Evolutionary conservation across 1,284 basidiomycete genomes (phyloP).

Genomic region (Leccinum pachyderme): DNA sequence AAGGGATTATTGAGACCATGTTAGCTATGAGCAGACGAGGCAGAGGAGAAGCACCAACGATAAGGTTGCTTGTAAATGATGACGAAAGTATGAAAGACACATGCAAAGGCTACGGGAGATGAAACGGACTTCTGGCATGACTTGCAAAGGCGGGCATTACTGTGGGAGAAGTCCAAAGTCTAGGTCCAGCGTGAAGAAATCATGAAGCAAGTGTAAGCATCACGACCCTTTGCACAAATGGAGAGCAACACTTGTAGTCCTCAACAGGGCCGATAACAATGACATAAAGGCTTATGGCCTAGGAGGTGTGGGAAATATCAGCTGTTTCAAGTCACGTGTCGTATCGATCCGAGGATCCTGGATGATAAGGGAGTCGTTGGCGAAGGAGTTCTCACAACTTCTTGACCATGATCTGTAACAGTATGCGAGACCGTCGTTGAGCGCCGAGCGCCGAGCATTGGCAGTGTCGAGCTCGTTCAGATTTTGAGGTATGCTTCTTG

Average conservation of each 20-base stretch:
- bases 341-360: constrained; percentile 29
- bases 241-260: background rate
- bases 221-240: background rate
- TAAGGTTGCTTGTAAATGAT: background rate
- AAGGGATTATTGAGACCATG: constrained; percentile 1
- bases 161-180: background rate
- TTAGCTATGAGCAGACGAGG: constrained; percentile 10
- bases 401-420: constrained; percentile 19
- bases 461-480: constrained; percentile 5
- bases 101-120: constrained; percentile 3
- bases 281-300: background rate
- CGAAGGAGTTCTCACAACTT: background rate
- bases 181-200: background rate
- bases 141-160: background rate
- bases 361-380: constrained; percentile 21
- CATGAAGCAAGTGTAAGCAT: background rate
- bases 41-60: constrained; percentile 15
- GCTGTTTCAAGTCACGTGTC: constrained; percentile 6
- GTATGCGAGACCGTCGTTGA: constrained; percentile 10
- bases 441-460: background rate
- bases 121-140: background rate
- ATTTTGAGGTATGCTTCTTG: constrained; percentile 8
- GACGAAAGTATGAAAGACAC: constrained; percentile 10
- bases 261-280: background rate
- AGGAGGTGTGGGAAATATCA: constrained; percentile 7